Base-by-base conservation (phyloP, 2,329 filamentous ascomycete genomes). In the Fusarium aywerte region DNA sequence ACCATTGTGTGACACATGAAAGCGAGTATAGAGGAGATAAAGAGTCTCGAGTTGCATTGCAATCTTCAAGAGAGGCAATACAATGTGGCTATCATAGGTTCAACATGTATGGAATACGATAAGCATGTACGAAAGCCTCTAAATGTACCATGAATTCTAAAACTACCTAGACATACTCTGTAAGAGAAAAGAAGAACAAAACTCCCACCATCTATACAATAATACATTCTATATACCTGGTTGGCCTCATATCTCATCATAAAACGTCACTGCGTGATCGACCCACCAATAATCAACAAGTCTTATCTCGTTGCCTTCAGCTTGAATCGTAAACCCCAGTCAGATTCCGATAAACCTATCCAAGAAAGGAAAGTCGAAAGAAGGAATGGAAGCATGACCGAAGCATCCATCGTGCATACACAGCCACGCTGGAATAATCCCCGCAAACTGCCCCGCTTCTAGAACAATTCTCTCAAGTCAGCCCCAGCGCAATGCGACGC, bases 381-480 rank as follows among this genome's bases (percentile, higher is more conserved):
- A 68, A 68, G 66, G 49, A 63, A 67, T 58, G 52, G 58, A 60
- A 58, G 66, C 60, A 63, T 70, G 54, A 56, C 64, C 71, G 65
- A 71, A 65, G 58, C 31, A 64, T 52, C 31, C 31, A 64, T 56
- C 40, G 54, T 52, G 50, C 66, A 63, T 56, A 64, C 58, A 56
- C 61, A 67, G 68, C 52, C 56, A 58, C 65, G 58, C 58, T 67
- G 49, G 55, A 49, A 57, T 25, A 43, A 69, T 52, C 66, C 66
- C 66, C 58, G 63, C 66, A 69, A 35, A 51, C 42, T 42, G 54
- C 65, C 61, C 62, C 64, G 64, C 74, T 76, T 76, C 75, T 71
- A 74, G 75, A 76, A 76, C 71, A 72, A 72, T 76, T 76, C 74
- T 73, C 70, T 69, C 70, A 68, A 62, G 61, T 71, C 67, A 73